Evolutionary conservation across 345 rosid genomes (phyloP).

Genomic region (Populus davidiana): DNA sequence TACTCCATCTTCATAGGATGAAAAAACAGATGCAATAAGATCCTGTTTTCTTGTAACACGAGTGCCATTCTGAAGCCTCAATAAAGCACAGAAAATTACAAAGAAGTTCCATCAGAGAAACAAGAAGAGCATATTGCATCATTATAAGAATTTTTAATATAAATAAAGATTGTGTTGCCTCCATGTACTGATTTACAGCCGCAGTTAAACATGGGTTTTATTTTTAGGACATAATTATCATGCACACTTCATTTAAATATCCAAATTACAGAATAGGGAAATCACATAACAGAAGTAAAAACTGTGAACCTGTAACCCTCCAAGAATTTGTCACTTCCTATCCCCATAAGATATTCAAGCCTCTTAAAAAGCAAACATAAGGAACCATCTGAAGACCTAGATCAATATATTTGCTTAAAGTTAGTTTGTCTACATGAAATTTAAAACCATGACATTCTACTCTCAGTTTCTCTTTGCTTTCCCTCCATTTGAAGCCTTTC

Average conservation of each 20-base stretch:
- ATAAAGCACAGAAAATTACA: background rate
- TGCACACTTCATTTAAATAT: background rate
- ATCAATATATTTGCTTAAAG: background rate
- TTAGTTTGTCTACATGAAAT: background rate
- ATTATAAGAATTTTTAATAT: background rate
- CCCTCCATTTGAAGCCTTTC: background rate
- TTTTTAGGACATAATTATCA: background rate
- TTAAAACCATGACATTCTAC: background rate
- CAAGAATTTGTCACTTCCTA: background rate
- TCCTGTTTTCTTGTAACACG: conserved; percentile 63
- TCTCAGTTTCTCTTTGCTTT: background rate
- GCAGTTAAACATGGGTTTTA: too few relatives aligned
- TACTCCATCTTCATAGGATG: conserved; percentile 47
- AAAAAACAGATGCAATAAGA: conserved; percentile 52
- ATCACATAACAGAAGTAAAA: background rate
- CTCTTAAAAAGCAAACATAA: background rate
- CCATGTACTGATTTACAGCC: background rate
- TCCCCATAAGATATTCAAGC: background rate
- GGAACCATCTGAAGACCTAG: background rate
- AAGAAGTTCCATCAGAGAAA: conserved; percentile 15
- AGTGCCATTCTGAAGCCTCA: conserved; percentile 42
- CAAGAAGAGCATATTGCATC: conserved; percentile 14
- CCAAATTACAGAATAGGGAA: background rate
- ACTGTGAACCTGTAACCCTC: background rate
- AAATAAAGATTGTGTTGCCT: background rate